Conservation (phyloP, 306 rosid species). For the Vachellia collinsii region DNA sequence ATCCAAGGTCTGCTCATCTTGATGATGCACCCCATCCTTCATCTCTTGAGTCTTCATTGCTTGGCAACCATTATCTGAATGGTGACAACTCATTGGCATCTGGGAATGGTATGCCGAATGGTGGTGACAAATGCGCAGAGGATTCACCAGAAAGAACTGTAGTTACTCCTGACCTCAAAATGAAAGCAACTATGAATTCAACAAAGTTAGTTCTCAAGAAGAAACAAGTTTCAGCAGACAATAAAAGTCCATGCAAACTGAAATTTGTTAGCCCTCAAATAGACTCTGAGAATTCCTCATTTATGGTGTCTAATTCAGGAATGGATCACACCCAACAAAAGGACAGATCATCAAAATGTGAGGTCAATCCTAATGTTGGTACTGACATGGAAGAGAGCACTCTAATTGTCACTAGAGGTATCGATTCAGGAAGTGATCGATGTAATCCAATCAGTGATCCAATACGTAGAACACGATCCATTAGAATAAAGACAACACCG, state of each 20-base stretch:
- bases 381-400: constrained; percentile 48
- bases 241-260: constrained; percentile 45
- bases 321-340: constrained; percentile 29
- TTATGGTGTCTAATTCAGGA: constrained; percentile 38
- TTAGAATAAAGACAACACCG: constrained; percentile 54
- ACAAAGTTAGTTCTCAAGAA: constrained; percentile 55
- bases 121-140: constrained; percentile 37
- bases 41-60: constrained; percentile 37
- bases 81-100: constrained; percentile 34
- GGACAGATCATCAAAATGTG: constrained; percentile 37
- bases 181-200: constrained; percentile 56
- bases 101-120: constrained; percentile 38
- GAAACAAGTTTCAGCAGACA: constrained; percentile 44
- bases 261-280: constrained; percentile 44
- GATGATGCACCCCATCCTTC: constrained; percentile 41
- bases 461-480: constrained; percentile 55
- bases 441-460: constrained; percentile 48
- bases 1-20: constrained; percentile 41
- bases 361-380: constrained; percentile 47
- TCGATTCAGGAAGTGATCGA: constrained; percentile 41
- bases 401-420: constrained; percentile 33
- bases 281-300: constrained; percentile 43
- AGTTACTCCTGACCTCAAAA: constrained; percentile 45
- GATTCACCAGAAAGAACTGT: constrained; percentile 42
- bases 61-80: constrained; percentile 36